Evolutionary conservation across 768 basidiomycete genomes (phyloP).

Genomic region (Phylloporus sp.): DNA sequence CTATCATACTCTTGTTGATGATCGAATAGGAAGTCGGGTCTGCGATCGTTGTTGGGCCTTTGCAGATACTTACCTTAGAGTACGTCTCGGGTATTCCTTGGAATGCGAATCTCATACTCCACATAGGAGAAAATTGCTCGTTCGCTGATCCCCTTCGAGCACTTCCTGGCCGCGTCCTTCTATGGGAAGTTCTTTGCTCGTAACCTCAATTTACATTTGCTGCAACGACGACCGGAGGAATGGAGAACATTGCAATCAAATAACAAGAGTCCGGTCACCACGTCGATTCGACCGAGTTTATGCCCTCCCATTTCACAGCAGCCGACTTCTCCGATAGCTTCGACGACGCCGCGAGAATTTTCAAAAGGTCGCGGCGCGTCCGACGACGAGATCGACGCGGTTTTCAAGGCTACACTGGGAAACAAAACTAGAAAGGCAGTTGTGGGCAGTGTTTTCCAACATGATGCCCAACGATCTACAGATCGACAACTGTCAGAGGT

Average conservation of each 20-base stretch:
- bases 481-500: constrained; percentile 45
- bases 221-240: constrained; percentile 73
- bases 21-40: constrained; percentile 85
- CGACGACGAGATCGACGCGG: constrained; percentile 69
- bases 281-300: constrained; percentile 16
- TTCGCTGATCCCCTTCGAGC: constrained; percentile 68
- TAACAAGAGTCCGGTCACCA: constrained; percentile 24
- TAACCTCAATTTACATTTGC: constrained; percentile 70
- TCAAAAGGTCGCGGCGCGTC: constrained; percentile 42
- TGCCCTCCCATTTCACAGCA: constrained; percentile 2
- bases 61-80: constrained; percentile 91
- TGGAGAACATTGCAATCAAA: constrained; percentile 72
- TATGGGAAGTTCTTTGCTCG: constrained; percentile 87
- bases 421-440: constrained; percentile 56
- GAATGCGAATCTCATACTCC: constrained; percentile 4
- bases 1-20: constrained; percentile 78
- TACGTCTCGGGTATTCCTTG: constrained; percentile 26
- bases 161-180: constrained; percentile 65
- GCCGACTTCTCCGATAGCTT: neutral
- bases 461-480: constrained; percentile 10
- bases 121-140: constrained; percentile 86
- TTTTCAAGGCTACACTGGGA: constrained; percentile 58
- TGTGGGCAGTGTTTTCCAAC: constrained; percentile 24
- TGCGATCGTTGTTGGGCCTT: constrained; percentile 88
- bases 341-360: constrained; percentile 26